A percentile compares a stretch with the other conserved stretches of the same genome.
Conservation (phyloP, 768 basidiomycete species). For the Boletus patriciae region DNA sequence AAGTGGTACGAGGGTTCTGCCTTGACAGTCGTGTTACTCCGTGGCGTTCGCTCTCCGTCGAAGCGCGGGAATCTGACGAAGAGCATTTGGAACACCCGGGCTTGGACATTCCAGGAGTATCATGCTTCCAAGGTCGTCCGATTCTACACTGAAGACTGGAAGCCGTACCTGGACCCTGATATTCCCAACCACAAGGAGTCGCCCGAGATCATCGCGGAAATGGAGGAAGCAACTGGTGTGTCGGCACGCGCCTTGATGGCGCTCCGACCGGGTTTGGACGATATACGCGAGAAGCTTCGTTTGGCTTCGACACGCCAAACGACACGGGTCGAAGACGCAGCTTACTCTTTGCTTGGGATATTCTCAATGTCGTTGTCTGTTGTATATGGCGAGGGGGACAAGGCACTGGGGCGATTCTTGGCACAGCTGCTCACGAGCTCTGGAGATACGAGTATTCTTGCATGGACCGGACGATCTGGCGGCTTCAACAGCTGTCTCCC, state of each 20-base stretch:
- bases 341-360: not conserved
- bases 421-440: not conserved
- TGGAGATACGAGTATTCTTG: not conserved
- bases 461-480: not conserved
- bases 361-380: not conserved
- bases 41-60: not conserved
- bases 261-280: not conserved
- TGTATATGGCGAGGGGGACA: not conserved
- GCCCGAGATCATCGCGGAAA: not conserved
- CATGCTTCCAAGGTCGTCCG: not conserved
- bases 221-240: not conserved
- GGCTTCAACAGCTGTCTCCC: not conserved
- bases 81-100: not conserved
- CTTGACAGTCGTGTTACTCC: not conserved
- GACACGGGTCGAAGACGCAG: not conserved
- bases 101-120: not conserved
- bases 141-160: not conserved
- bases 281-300: not conserved
- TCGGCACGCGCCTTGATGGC: not conserved
- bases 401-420: not conserved
- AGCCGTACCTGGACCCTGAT: not conserved
- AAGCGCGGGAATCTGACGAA: not conserved
- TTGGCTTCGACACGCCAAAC: slow-evolving; percentile 4
- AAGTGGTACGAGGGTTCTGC: not conserved
- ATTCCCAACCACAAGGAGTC: not conserved